Evolutionary conservation across 108 stramenopile genomes (phyloP), one percentile per base, ranked within the genome.

Genomic region (Hondaea fermentalgiana): DNA sequence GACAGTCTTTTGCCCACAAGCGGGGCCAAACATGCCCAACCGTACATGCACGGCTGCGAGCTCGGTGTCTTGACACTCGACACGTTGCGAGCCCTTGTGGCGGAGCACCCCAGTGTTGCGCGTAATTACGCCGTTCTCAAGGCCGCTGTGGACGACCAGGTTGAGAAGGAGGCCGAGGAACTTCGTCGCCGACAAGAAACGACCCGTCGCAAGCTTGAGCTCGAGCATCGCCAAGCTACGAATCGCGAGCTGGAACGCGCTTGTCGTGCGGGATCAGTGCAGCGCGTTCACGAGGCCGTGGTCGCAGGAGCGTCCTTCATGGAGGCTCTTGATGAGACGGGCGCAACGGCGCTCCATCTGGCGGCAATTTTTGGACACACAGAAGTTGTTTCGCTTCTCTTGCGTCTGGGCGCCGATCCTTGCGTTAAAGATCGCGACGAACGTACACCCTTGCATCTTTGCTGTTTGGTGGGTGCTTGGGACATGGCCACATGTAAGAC

Each of bases 351-450:
- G n/a, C 28, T 83, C 16, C 76, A 83, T 35, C 45, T 83, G 45
- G 76, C 76, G 6, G 76, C 76, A 8, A 47, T 83, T 45, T 83
- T 83, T 83, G 76, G 76, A 12, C 76, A 83, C 76, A 53, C 49
- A 0, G 76, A 83, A 16, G 76, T 83, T 2, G 76, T 83, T 23
- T 53, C 45, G n/a, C 76, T 83, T 17, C 51, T 83, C 16, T 16
- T 83, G 6, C 76, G 76, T 53, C 51, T 83, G n/a, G 76, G 76
- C 10, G 76, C 76, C 28, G 23, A 35, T 83, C 51, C 76, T 16
- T 53, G 76, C 51, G 51, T 47, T 0, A 83, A 83, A 12, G 76
- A 83, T 35, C 4, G 51, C n/a, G 76, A 83, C 49, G 76, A 53
- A 6, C 76, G 76, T 6, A 83, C 76, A 6, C 76, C 76, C 0